phyloP scores from a whole-genome alignment of 768 basidiomycete genomes.

The Cystofilobasidium macerans region DNA sequence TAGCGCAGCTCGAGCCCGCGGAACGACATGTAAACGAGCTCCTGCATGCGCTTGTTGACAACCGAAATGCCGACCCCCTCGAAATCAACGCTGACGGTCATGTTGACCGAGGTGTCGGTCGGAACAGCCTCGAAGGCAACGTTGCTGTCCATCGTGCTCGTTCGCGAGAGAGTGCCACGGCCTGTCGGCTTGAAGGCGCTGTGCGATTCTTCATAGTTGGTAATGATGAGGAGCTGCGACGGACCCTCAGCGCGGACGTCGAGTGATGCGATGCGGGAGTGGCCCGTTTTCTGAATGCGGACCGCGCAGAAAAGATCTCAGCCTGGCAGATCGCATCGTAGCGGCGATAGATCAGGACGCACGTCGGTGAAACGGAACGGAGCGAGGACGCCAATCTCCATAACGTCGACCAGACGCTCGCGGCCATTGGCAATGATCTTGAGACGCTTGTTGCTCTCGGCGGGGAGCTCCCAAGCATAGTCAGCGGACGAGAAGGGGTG shows the following conservation, averaged over 20 bases:
- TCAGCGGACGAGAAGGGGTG: conserved; percentile 46
- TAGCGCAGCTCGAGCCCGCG: conserved; percentile 75
- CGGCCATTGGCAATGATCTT: conserved; percentile 52
- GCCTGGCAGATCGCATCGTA: no score
- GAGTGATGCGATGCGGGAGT: conserved; percentile 59
- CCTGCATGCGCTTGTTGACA: conserved; percentile 72
- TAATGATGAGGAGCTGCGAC: conserved; percentile 73
- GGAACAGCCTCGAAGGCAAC: conserved; percentile 76
- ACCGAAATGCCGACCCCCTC: conserved; percentile 87
- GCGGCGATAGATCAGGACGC: conserved; percentile 36
- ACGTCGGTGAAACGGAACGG: conserved; percentile 62
- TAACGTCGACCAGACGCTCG: conserved; percentile 65
- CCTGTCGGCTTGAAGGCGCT: conserved; percentile 77
- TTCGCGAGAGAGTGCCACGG: conserved; percentile 37
- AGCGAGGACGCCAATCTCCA: conserved; percentile 85
- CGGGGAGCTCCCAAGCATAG: conserved; percentile 93
- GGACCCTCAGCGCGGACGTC: conserved; percentile 84
- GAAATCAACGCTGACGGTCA: conserved; percentile 62
- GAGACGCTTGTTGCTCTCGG: conserved; percentile 68
- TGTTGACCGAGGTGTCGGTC: conserved; percentile 53
- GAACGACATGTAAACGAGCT: conserved; percentile 78
- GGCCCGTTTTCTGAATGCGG: conserved; percentile 39
- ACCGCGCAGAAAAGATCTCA: neutral
- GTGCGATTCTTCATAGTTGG: conserved; percentile 68
- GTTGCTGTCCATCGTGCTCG: conserved; percentile 44